phyloP scores from a whole-genome alignment of 1,284 basidiomycete genomes.

The Heterobasidion parviporum region DNA sequence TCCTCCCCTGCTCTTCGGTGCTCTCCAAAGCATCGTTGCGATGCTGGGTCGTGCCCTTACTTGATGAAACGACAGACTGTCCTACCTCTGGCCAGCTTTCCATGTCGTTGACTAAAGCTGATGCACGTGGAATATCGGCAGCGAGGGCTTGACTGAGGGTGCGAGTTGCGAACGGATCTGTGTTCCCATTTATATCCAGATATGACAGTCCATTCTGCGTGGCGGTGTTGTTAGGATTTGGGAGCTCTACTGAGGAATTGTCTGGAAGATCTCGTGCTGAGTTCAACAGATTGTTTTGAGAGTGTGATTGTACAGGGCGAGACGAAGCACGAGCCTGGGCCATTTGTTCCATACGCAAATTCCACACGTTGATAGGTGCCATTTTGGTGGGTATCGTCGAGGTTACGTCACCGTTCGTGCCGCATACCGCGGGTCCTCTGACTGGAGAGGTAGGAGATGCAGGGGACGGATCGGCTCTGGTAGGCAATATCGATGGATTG shows the following conservation, averaged over 20 bases:
- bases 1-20: slow-evolving; percentile 15
- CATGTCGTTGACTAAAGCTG: slow-evolving; percentile 23
- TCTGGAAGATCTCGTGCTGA: slow-evolving; percentile 1
- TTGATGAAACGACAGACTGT: slow-evolving; percentile 16
- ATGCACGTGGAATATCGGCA: background rate
- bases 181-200: background rate
- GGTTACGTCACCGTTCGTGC: slow-evolving; percentile 3
- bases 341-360: slow-evolving; percentile 39
- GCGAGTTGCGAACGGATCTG: background rate
- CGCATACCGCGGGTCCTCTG: background rate
- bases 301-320: slow-evolving; percentile 6
- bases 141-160: background rate
- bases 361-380: slow-evolving; percentile 40
- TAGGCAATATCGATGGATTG: slow-evolving; percentile 11
- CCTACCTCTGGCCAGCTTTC: slow-evolving; percentile 43
- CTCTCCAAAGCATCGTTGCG: slow-evolving; percentile 6
- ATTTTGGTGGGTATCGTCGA: slow-evolving; percentile 12
- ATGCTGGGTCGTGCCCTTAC: slow-evolving; percentile 10
- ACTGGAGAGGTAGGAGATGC: slow-evolving; percentile 1
- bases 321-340: slow-evolving; percentile 22
- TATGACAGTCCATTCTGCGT: background rate
- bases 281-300: slow-evolving; percentile 9
- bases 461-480: slow-evolving; percentile 9
- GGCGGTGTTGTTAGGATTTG: slow-evolving; percentile 3
- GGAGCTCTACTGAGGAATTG: slow-evolving; percentile 1